Evolutionary conservation across 2,329 filamentous ascomycete genomes (phyloP), one percentile per base, ranked within the genome.

Genomic region (Rhytidhysteron rufulum): DNA sequence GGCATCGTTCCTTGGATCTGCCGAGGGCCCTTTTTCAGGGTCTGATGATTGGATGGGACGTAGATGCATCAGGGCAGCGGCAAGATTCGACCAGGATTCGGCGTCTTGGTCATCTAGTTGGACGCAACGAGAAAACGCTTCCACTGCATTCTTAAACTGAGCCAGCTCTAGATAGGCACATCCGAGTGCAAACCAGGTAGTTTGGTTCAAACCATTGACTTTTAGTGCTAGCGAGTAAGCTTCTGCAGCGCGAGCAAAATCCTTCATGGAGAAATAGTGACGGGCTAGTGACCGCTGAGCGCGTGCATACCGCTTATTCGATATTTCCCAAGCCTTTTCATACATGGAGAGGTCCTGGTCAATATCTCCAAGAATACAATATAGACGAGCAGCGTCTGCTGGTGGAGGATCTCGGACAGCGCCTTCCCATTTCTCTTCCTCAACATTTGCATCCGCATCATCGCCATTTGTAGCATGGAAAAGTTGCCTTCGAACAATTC

Each of bases 1-100:
- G 0, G 93, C 83, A 58, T 95, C 88, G 0, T 77, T 71, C 2
- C 89, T 77, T 0, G 81, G 29, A 19, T 62, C 64, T 25, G 69
- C 61, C 29, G 63, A 58, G 31, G 71, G 62, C 44, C 62, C 53
- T 4, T 57, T 64, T 42, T 65, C 43, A 1, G 39, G 33, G 17
- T 56, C 13, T 18, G 29, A 13, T 34, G 25, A 25, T 20, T 9
- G 37, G 34, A 4, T 62, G 31, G 70, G 74, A 64, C 78, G 89
- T 47, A 85, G 70, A 43, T 82, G 84, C 49, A 87, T 79, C 2
- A 97, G 75, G 0, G 91, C 84, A 2, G 86, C 89, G 0, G 90
- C 93, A 17, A 98, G 76, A 58, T 98, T 98, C 55, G 86, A 94
- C 88, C 93, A 98, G 1, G 88, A 88, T 57, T 95, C 82, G 1